These are phyloP conservation scores for Silene uniflora DNA, from an alignment of 148 eudicot species.

Conservation along the genomic window DNA sequence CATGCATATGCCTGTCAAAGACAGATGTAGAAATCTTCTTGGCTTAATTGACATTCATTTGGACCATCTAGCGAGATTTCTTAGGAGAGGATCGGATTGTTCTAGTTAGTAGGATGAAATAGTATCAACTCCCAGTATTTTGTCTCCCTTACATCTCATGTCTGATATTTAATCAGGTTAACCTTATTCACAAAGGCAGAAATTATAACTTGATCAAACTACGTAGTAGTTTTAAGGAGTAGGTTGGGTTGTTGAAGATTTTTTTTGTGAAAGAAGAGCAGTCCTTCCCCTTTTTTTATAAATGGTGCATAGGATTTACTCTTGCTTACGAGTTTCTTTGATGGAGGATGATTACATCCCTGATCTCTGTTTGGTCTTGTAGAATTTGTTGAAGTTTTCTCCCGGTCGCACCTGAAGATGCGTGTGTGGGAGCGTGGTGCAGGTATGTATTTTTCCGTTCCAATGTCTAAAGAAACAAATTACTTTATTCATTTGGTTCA, in stretches of 20 bases:
- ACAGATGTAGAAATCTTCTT: background rate
- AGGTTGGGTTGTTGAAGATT: background rate
- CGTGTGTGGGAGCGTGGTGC: conserved; percentile 99
- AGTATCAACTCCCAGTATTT: background rate
- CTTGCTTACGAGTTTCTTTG: background rate
- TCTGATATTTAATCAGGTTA: background rate
- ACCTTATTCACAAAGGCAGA: background rate
- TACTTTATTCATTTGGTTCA: background rate
- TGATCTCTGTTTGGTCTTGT: conserved; percentile 30
- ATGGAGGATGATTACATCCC: background rate
- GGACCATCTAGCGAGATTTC: background rate
- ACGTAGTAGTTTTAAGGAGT: background rate
- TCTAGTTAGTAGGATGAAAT: background rate
- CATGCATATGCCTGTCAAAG: background rate
- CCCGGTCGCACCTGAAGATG: conserved; percentile 89
- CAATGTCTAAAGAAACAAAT: background rate
- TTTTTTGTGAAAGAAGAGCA: background rate
- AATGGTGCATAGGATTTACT: background rate
- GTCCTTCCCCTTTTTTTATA: background rate
- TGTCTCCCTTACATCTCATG: background rate
- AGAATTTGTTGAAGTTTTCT: conserved; percentile 95
- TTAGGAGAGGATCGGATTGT: background rate
- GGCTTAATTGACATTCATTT: background rate
- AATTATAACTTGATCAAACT: background rate
- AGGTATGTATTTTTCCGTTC: conserved; percentile 36